These are phyloP conservation scores for Lentinula detonsa DNA, from an alignment of 768 basidiomycete species.

Conservation along the genomic window DNA sequence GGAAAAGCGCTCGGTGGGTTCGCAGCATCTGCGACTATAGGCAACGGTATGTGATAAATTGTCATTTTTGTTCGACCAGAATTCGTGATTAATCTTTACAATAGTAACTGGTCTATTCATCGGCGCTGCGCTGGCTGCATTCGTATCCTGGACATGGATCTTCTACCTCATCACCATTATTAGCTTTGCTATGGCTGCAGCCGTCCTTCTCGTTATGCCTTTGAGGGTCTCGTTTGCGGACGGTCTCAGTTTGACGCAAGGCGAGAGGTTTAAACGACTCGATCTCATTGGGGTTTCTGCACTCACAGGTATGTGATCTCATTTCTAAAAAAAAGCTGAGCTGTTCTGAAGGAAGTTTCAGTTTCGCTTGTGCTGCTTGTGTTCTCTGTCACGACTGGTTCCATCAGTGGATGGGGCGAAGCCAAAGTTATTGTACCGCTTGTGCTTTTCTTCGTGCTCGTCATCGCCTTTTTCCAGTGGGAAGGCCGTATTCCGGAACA, in stretches of 20 bases:
- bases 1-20: constrained; percentile 37
- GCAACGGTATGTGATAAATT: constrained; percentile 24
- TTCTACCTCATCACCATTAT: constrained; percentile 38
- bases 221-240: background rate
- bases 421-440: constrained; percentile 40
- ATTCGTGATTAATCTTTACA: background rate
- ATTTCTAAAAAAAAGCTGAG: background rate
- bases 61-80: too few species aligned
- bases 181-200: constrained; percentile 20
- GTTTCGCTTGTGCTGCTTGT: constrained; percentile 33
- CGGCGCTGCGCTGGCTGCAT: constrained; percentile 30
- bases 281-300: constrained; percentile 8
- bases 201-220: background rate
- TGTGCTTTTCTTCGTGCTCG: constrained; percentile 34
- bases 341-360: constrained; percentile 7
- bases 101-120: constrained; percentile 28
- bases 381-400: constrained; percentile 39
- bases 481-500: constrained; percentile 34
- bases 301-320: background rate
- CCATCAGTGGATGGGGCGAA: constrained; percentile 42
- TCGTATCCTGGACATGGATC: constrained; percentile 35
- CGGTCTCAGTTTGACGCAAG: background rate
- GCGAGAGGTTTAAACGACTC: constrained; percentile 4
- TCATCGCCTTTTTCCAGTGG: constrained; percentile 43
- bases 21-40: constrained; percentile 38